These are phyloP conservation scores for Venturiaceae sp. DNA, from an alignment of 2,329 filamentous ascomycete species.

Conservation along the genomic window DNA sequence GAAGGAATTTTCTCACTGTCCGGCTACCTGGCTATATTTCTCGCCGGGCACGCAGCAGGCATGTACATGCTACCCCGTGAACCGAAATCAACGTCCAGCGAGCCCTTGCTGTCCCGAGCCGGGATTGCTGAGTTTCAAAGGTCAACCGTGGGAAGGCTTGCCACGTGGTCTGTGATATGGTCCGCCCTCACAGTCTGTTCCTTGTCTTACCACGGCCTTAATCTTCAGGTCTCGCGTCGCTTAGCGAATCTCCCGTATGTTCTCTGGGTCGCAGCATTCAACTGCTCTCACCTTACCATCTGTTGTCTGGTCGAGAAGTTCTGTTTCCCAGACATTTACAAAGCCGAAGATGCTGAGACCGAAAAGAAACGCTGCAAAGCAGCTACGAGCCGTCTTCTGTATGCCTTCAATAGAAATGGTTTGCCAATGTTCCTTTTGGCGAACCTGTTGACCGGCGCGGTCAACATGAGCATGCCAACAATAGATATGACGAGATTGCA, in stretches of 20 bases:
- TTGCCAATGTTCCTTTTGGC: conserved; percentile 76
- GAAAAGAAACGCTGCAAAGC: conserved; percentile 56
- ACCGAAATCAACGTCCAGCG: not conserved
- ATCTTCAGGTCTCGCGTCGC: conserved; percentile 71
- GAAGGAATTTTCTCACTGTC: conserved; percentile 94
- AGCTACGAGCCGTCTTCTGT: conserved; percentile 72
- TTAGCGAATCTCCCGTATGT: conserved; percentile 91
- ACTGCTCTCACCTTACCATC: conserved; percentile 68
- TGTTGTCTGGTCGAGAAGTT: conserved; percentile 71
- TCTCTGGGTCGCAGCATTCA: conserved; percentile 87
- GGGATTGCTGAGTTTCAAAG: conserved; percentile 21
- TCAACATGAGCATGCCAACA: conserved; percentile 82
- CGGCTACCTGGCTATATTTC: conserved; percentile 90
- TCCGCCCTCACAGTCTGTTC: conserved; percentile 57
- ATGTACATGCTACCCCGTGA: conserved; percentile 63
- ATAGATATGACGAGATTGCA: conserved; percentile 55
- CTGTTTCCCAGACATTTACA: conserved; percentile 66
- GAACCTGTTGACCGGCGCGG: conserved; percentile 78
- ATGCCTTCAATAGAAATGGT: conserved; percentile 82
- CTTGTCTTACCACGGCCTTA: conserved; percentile 63
- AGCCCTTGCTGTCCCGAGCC: not conserved
- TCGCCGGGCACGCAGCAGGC: conserved; percentile 77
- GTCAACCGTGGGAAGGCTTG: conserved; percentile 54
- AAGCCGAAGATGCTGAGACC: conserved; percentile 26
- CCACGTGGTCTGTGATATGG: conserved; percentile 59